These are phyloP conservation scores for Neospora caninum DNA, from an alignment of 169 alveolate genomes.

Conservation along the genomic window DNA sequence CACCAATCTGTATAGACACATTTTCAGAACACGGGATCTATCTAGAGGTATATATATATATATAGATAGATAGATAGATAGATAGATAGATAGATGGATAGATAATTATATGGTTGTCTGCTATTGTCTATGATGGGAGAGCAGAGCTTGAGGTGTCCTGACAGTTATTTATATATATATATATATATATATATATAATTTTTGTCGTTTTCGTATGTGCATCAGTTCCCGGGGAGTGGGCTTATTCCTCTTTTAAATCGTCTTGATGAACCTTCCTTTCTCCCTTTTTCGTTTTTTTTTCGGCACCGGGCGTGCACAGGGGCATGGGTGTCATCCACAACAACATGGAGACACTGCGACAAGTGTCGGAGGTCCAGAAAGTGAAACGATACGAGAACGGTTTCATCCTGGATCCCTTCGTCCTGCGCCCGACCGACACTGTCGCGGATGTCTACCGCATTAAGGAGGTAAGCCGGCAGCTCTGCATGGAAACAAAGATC, in stretches of 20 bases:
- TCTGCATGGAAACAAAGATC: too few relatives aligned
- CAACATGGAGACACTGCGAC: slow-evolving; percentile 85
- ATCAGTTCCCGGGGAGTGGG: neutral
- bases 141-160: too few relatives aligned
- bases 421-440: slow-evolving; percentile 85
- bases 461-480: slow-evolving; percentile 70
- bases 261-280: neutral
- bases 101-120: neutral
- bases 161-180: neutral
- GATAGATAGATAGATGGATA: neutral
- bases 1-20: too few relatives aligned
- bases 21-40: too few relatives aligned
- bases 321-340: slow-evolving; percentile 94
- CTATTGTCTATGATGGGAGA: too few relatives aligned
- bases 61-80: neutral
- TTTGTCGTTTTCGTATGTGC: neutral
- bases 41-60: neutral
- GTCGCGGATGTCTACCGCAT: slow-evolving; percentile 81
- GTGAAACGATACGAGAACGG: slow-evolving; percentile 93
- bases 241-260: neutral
- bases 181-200: neutral
- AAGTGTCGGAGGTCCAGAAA: slow-evolving; percentile 85
- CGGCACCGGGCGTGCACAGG: slow-evolving; percentile 49
- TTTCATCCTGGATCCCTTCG: slow-evolving; percentile 87
- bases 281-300: neutral